Evolutionary conservation across 768 basidiomycete species (phyloP), one percentile per base, ranked within the genome.

Genomic region (Calocybe cyanea): DNA sequence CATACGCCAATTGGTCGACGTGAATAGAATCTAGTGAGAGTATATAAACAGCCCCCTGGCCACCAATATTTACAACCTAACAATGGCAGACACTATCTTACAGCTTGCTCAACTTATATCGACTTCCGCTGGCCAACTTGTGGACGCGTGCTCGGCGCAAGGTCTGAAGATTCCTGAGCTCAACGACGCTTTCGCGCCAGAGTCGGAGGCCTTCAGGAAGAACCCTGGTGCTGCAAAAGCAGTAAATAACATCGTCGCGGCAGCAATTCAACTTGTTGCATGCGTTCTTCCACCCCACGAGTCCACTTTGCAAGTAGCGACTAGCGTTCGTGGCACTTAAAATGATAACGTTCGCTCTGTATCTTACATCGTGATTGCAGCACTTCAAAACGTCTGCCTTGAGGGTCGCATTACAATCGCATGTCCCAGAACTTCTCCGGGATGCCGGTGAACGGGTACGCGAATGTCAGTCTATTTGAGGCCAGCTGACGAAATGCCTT

Each of bases 211-310:
- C 1, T 61, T 65, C 33, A 58, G 67, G 17, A 48, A 42, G 7
- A 48, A 55, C 24, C 58, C 64, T 1, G 59, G 34, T 4, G 64
- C 61, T 4, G 50, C 57, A 1, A 55, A 63, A 43, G 61, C 65
- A 2, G 57, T 61, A 0, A 61, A 57, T 30, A 48, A 64, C 9
- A 57, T 66, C 38, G 56, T 57, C 24, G 59, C 67, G 10, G 68
- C 68, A 3, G 65, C 67, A 2, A 35, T 57, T 4, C 69, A 69
- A 45, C 61, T 71, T 10, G 57, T 60, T 7, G 57, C 62, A 2
- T 57, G 59, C 10, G 53, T 66, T 0, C 38, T 58, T 0, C 58
- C 66, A 10, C 62, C 67, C 3, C 51, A 56, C 9, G 45, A 51
- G 24, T 49, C 58, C 10, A 21, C 64, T 4, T 56, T 50, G 40